Base-by-base conservation (phyloP, 805 yeast species). In the Candida schatavii region DNA sequence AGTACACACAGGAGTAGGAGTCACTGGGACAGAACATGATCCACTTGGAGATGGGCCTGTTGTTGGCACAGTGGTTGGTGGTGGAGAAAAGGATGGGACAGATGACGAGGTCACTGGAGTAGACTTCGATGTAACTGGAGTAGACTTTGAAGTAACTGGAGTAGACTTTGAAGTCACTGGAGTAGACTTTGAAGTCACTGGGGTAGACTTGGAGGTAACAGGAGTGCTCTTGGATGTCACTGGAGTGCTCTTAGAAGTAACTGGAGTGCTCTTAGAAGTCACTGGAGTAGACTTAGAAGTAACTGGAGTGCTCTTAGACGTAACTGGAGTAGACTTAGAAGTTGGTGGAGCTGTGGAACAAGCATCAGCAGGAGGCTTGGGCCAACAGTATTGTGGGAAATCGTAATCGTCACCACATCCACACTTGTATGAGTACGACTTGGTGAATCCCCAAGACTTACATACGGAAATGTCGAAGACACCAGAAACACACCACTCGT, bases 351-450 rank as follows among this genome's bases (percentile, higher is more conserved):
- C 35, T 17, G 35, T 31, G 4, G 35, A 14, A 31, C 35, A 31
- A 17, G 35, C 18, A n/a, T 9, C 20, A 32, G 19, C 18, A 5
- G 19, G 20, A 31, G 35, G 35, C 20, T 34, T 34, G 20, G 37
- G 37, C 37, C 37, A 34, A 34, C 37, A 34, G 37, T 34, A 34
- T 21, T 20, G 27, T 34, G 37, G 37, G 17, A 7, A 34, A 34
- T 34, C 37, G 37, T 34, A 34, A 6, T 21, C 27, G 25, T 23
- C 20, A 11, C 25, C 36, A 25, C 38, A 35, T 11, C 38, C 38
- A 35, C 13, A 35, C 9, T n/a, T 22, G 29, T 35, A 35, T 5
- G 13, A 6, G 17, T 35, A 35, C 7, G 29, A n/a, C 26, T 33
- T 33, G 9, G 36, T 20, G 36, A 33, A 33, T 9, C 30, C 30